A percentile compares a stretch with the other conserved stretches of the same genome.
Evolutionary conservation across 2,329 filamentous ascomycete genomes (phyloP).

Genomic region (Stagonosporopsis rhizophila): DNA sequence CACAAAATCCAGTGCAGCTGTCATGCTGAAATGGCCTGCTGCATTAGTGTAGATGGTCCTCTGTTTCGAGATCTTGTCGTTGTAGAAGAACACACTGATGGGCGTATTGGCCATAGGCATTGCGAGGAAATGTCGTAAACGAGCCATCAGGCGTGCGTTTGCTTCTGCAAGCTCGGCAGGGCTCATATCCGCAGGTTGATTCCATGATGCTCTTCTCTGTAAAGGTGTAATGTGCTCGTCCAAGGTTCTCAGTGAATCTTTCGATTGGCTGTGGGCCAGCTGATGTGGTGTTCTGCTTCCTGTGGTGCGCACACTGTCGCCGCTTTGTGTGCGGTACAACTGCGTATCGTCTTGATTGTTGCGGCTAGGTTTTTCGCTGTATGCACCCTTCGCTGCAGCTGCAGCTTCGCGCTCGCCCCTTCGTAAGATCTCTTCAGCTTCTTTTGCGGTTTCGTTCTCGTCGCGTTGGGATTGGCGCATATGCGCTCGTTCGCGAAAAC

Average conservation of each 20-base stretch:
- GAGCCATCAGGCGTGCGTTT: conserved; percentile 86
- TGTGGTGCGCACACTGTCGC: conserved; percentile 34
- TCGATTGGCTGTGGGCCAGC: conserved; percentile 36
- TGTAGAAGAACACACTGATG: conserved; percentile 95
- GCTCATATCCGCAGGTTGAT: conserved; percentile 67
- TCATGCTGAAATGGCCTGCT: conserved; percentile 83
- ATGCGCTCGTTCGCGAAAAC: conserved; percentile 49
- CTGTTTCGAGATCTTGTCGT: conserved; percentile 81
- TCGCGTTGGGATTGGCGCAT: conserved; percentile 62
- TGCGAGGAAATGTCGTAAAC: conserved; percentile 88
- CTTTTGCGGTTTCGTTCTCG: conserved; percentile 72
- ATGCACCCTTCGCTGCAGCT: conserved; percentile 73
- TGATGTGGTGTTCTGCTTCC: conserved; percentile 26
- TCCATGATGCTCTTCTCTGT: conserved; percentile 59
- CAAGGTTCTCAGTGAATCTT: conserved; percentile 35
- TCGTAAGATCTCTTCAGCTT: conserved; percentile 78
- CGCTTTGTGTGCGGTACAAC: conserved; percentile 47
- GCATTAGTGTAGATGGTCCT: conserved; percentile 86
- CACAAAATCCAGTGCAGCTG: conserved; percentile 84
- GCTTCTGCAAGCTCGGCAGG: conserved; percentile 78
- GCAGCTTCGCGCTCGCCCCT: conserved; percentile 75
- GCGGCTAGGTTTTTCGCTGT: conserved; percentile 69
- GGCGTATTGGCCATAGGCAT: conserved; percentile 78
- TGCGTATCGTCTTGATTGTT: conserved; percentile 54
- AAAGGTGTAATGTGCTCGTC: conserved; percentile 47